A percentile compares a stretch with the other conserved stretches of the same genome.
phyloP scores from a whole-genome alignment of 2,329 filamentous ascomycete genomes.

The Fusarium staphyleae region DNA sequence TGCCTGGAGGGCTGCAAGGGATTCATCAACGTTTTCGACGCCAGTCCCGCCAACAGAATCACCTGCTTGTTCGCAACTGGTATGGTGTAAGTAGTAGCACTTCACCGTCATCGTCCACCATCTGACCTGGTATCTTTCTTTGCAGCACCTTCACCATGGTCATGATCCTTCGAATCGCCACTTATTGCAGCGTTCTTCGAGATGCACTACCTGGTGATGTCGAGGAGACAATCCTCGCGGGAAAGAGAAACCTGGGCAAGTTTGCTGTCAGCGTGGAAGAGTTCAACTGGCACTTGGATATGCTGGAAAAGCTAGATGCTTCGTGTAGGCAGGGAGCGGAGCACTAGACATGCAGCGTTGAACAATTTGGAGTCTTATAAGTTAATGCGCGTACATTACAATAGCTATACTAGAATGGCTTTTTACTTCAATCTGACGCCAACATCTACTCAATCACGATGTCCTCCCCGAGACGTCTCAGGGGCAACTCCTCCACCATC shows the following conservation, averaged over 20 bases:
- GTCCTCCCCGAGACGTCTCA: conserved; percentile 45
- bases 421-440: too few species aligned
- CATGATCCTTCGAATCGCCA: conserved; percentile 41
- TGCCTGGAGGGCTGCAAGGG: conserved; percentile 38
- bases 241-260: conserved; percentile 6
- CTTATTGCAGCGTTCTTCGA: conserved; percentile 14
- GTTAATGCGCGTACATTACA: too few species aligned
- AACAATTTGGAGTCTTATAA: too few species aligned
- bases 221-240: background rate
- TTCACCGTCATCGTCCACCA: background rate
- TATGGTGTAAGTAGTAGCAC: conserved; percentile 42
- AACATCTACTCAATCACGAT: conserved; percentile 44
- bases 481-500: conserved; percentile 44
- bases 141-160: conserved; percentile 21
- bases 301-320: conserved; percentile 10
- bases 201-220: conserved; percentile 1
- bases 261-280: conserved; percentile 8
- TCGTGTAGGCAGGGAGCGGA: background rate
- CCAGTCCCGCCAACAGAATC: conserved; percentile 36
- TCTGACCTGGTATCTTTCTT: accelerated
- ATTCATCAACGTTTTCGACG: conserved; percentile 42
- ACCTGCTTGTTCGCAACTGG: conserved; percentile 42
- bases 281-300: conserved; percentile 9
- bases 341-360: too few species aligned
- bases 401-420: too few species aligned